Conservation (phyloP, 805 yeast species). For the Kodamaea neixiangensis region DNA sequence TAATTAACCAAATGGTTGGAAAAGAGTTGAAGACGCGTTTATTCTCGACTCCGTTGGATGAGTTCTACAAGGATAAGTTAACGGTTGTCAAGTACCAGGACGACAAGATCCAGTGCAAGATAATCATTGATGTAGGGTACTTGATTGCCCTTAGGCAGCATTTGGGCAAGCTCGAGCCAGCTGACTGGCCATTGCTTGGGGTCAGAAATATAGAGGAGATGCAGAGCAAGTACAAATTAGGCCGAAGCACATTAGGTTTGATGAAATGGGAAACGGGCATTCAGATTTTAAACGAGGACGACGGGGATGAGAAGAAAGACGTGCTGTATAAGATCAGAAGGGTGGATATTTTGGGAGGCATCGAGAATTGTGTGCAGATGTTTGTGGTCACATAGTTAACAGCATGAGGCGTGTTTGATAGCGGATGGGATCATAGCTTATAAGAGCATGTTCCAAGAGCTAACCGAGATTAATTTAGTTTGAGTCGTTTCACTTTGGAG, state of each 20-base stretch:
- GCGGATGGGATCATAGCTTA: not conserved
- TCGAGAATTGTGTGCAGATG: constrained; percentile 11
- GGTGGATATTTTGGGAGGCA: constrained; percentile 11
- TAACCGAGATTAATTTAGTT: too few species aligned
- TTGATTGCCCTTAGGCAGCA: constrained; percentile 6
- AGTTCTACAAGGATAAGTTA: constrained; percentile 2
- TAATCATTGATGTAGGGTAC: constrained; percentile 9
- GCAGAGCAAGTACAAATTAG: constrained; percentile 5
- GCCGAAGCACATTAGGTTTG: constrained; percentile 2
- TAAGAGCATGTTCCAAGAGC: too few species aligned
- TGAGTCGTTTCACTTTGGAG: too few species aligned
- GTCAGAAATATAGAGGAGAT: constrained; percentile 6
- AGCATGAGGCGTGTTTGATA: not conserved
- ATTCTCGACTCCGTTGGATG: constrained; percentile 12
- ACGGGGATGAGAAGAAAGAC: constrained; percentile 13
- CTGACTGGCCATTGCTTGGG: constrained; percentile 8
- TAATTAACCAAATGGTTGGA: constrained; percentile 11
- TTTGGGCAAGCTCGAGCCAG: constrained; percentile 3
- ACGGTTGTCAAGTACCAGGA: constrained; percentile 6
- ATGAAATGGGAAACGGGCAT: constrained; percentile 10
- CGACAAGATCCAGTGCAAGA: constrained; percentile 11
- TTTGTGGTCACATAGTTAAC: constrained; percentile 6
- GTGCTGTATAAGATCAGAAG: constrained; percentile 11
- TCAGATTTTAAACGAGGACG: constrained; percentile 3
- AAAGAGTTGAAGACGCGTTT: constrained; percentile 8